phyloP scores from a whole-genome alignment of 768 basidiomycete species.

The Boletus reticuloceps region DNA sequence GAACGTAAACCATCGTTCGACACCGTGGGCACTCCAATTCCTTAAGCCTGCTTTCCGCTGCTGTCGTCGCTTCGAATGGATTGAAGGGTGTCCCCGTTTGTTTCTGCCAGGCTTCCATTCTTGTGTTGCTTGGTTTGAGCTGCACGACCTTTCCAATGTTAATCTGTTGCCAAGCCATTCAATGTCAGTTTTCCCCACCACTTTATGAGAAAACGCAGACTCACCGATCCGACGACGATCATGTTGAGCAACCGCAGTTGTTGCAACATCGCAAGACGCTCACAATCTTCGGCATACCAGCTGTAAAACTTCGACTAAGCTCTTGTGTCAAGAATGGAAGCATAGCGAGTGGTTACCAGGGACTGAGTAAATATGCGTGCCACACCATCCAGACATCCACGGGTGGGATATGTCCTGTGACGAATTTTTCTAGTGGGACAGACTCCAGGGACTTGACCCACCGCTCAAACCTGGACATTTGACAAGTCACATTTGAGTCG shows the following conservation, averaged over 20 bases:
- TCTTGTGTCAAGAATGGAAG: background rate
- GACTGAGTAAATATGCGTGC: conserved; percentile 41
- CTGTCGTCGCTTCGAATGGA: conserved; percentile 35
- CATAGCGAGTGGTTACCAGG: conserved; percentile 23
- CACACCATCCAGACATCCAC: conserved; percentile 43
- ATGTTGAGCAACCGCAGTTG: conserved; percentile 26
- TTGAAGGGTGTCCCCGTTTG: conserved; percentile 31
- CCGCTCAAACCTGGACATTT: conserved; percentile 31
- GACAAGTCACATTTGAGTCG: background rate
- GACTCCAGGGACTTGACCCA: conserved; percentile 30
- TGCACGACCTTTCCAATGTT: conserved; percentile 19
- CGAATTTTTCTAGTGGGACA: conserved; percentile 25
- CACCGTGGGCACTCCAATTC: conserved; percentile 37
- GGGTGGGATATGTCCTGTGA: conserved; percentile 31
- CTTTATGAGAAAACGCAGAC: background rate
- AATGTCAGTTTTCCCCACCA: background rate
- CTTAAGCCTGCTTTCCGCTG: conserved; percentile 19
- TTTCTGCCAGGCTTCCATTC: conserved; percentile 21
- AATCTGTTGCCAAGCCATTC: conserved; percentile 15
- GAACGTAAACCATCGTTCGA: conserved; percentile 23
- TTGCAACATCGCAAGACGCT: conserved; percentile 25
- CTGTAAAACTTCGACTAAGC: conserved; percentile 13
- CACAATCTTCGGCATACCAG: conserved; percentile 35
- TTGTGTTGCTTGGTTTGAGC: conserved; percentile 12
- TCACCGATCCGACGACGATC: conserved; percentile 30